These are phyloP conservation scores for Lentinula lateritia DNA, from an alignment of 768 basidiomycete genomes.

Conservation along the genomic window DNA sequence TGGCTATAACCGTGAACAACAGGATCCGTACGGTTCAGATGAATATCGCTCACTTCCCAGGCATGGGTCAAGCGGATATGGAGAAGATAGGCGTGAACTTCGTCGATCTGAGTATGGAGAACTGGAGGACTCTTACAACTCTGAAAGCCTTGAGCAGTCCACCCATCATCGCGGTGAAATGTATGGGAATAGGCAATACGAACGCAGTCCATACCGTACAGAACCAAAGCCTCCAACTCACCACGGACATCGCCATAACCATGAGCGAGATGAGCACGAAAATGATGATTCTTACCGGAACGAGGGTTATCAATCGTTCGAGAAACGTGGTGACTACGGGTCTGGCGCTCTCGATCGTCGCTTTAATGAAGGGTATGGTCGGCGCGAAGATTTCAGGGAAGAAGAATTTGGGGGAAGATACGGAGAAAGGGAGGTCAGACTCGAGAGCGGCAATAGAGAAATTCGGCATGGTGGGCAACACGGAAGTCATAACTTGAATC, in stretches of 20 bases:
- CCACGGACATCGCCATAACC: background rate
- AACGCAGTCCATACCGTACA: background rate
- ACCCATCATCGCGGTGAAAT: background rate
- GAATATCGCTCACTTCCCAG: background rate
- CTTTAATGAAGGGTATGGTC: conserved; percentile 9
- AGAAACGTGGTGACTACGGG: conserved; percentile 7
- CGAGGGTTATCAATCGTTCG: background rate
- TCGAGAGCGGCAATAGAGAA: conserved; percentile 3
- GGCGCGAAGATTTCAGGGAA: conserved; percentile 7
- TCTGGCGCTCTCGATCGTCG: background rate
- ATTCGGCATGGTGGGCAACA: background rate
- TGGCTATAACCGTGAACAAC: background rate
- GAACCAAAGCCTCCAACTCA: background rate
- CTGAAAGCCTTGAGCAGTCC: background rate
- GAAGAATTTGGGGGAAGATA: conserved; percentile 13
- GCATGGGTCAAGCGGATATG: background rate
- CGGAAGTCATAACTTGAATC: conserved; percentile 2
- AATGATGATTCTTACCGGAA: background rate
- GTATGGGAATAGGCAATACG: too few relatives aligned
- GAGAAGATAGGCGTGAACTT: background rate
- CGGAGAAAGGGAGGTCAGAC: background rate
- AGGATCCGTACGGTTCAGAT: background rate
- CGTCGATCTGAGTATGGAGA: background rate
- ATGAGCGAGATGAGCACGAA: background rate
- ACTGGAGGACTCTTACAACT: background rate